Evolutionary conservation across 176 grass and related monocot species (phyloP).

Genomic region (Saccharum spontaneum): DNA sequence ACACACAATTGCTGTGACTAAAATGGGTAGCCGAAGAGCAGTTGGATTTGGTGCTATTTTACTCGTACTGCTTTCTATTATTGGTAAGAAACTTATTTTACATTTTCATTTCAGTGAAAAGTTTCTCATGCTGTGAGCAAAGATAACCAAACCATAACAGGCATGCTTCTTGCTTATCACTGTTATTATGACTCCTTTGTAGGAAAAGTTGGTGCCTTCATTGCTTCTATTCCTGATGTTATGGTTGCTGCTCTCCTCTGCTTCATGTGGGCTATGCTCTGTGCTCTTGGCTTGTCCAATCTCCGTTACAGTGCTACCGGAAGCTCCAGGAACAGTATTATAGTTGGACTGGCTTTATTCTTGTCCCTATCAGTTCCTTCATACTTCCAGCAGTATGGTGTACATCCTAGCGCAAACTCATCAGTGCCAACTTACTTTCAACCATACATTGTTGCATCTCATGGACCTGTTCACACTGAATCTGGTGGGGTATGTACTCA

Average conservation of each 20-base stretch:
- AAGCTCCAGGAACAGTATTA: slow-evolving; percentile 94
- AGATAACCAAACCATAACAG: slow-evolving; percentile 12
- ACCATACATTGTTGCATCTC: slow-evolving; percentile 82
- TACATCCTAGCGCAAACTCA: slow-evolving; percentile 59
- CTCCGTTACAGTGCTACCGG: slow-evolving; percentile 91
- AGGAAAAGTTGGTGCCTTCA: slow-evolving; percentile 94
- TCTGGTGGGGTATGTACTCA: slow-evolving; percentile 73
- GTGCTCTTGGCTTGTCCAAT: slow-evolving; percentile 92
- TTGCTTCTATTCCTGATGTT: slow-evolving; percentile 97
- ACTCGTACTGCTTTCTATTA: slow-evolving; percentile 73
- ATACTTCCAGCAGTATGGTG: slow-evolving; percentile 86
- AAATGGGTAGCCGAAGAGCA: slow-evolving; percentile 94
- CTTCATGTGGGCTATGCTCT: slow-evolving; percentile 98
- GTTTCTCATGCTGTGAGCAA: neutral
- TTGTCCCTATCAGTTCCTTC: slow-evolving; percentile 89
- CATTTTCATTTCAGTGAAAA: neutral
- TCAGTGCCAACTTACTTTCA: slow-evolving; percentile 86
- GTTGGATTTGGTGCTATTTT: slow-evolving; percentile 88
- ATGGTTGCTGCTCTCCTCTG: slow-evolving; percentile 93
- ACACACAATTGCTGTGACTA: slow-evolving; percentile 95
- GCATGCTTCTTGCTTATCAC: slow-evolving; percentile 25
- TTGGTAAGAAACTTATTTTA: slow-evolving; percentile 59
- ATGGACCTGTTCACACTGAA: slow-evolving; percentile 77
- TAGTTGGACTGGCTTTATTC: slow-evolving; percentile 90
- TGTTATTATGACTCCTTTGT: slow-evolving; percentile 33